Evolutionary conservation across 345 rosid species (phyloP).

Genomic region (Psidium guajava): DNA sequence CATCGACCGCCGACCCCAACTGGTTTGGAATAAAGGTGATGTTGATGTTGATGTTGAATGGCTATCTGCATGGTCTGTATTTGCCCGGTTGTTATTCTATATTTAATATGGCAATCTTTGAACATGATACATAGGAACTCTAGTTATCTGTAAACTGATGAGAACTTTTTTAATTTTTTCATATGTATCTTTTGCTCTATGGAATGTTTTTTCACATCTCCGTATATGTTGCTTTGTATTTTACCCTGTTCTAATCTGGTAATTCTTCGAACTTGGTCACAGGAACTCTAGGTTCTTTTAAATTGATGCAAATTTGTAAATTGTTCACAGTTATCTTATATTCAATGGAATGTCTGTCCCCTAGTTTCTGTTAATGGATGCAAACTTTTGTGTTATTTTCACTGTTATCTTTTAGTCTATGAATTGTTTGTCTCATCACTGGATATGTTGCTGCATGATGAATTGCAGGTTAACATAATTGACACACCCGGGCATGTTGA

Average conservation of each 20-base stretch:
- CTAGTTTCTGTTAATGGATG: not conserved
- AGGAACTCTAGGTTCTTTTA: not conserved
- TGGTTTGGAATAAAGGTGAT: too few species aligned
- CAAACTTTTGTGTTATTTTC: not conserved
- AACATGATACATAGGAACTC: not conserved
- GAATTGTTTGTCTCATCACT: not conserved
- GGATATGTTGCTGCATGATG: not conserved
- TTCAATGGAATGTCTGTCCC: not conserved
- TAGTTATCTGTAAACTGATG: not conserved
- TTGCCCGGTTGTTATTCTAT: not conserved
- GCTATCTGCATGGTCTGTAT: not conserved
- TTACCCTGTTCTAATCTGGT: not conserved
- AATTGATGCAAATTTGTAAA: not conserved
- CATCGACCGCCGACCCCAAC: too few species aligned
- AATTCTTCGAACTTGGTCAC: not conserved
- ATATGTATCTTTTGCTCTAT: not conserved
- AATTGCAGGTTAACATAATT: conserved; percentile 70
- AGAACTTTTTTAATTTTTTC: not conserved
- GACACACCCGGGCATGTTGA: conserved; percentile 99
- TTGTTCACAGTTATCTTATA: not conserved
- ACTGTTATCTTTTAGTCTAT: not conserved
- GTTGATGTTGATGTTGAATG: too few species aligned
- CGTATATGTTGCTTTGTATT: not conserved
- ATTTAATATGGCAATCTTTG: not conserved
- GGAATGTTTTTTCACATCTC: not conserved